Conservation (phyloP, 768 basidiomycete genomes). For the Rhodotorula graminis region DNA sequence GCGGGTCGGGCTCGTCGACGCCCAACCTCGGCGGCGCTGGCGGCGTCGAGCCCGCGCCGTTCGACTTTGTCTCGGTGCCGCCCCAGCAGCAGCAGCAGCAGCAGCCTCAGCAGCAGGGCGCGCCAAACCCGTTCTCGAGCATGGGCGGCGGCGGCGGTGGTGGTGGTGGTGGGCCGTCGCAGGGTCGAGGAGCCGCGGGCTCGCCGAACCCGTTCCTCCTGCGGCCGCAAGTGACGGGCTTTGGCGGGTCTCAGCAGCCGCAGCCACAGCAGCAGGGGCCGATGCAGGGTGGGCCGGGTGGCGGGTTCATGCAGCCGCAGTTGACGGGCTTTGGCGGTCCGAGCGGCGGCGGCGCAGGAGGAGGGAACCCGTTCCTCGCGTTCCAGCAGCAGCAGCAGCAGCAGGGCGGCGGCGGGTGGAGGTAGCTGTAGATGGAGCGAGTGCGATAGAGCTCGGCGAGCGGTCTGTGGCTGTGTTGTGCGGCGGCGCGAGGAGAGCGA, state of each 20-base stretch:
- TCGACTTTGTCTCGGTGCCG: constrained; percentile 7
- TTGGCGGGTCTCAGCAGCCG: not conserved
- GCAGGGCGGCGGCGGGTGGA: not conserved
- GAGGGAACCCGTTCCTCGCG: not conserved
- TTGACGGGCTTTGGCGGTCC: constrained; percentile 18
- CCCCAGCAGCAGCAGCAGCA: not conserved
- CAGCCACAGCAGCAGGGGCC: not conserved
- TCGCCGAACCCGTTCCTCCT: constrained; percentile 18
- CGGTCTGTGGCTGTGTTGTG: too few relatives aligned
- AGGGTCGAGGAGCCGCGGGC: not conserved
- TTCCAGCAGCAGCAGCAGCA: constrained; percentile 4
- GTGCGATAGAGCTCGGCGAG: too few relatives aligned
- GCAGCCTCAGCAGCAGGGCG: not conserved
- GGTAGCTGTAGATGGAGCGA: not conserved
- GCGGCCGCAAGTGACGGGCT: constrained; percentile 7
- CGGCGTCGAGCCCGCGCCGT: constrained; percentile 1
- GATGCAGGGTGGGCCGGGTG: not conserved
- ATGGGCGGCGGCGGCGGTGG: too few relatives aligned
- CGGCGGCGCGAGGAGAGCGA: too few relatives aligned
- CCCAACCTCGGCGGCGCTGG: too few relatives aligned
- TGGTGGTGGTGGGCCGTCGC: not conserved
- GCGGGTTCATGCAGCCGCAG: constrained; percentile 7
- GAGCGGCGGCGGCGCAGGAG: not conserved
- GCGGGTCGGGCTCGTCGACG: not conserved
- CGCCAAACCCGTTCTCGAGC: constrained; percentile 3